These are phyloP conservation scores for Gossypium arboreum DNA, from an alignment of 345 rosid species.

Conservation along the genomic window DNA sequence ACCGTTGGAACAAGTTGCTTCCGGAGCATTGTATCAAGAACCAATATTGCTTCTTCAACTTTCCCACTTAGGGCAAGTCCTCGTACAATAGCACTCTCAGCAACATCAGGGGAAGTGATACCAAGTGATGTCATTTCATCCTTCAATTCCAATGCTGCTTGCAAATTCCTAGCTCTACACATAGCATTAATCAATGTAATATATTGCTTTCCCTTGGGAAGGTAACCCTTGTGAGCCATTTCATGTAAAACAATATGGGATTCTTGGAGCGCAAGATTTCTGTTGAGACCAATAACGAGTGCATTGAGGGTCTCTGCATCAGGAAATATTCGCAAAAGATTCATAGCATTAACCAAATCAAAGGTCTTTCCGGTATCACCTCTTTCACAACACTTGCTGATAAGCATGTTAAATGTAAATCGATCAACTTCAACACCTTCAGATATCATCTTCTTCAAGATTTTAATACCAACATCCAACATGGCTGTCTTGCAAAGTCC, in stretches of 20 bases:
- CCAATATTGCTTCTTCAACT: slow-evolving; percentile 64
- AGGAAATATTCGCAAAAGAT: slow-evolving; percentile 38
- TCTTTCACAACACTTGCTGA: slow-evolving; percentile 46
- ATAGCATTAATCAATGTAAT: slow-evolving; percentile 54
- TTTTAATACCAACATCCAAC: slow-evolving; percentile 59
- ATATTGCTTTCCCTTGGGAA: slow-evolving; percentile 44
- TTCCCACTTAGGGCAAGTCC: slow-evolving; percentile 77
- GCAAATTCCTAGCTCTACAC: slow-evolving; percentile 59
- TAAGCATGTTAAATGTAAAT: slow-evolving; percentile 54
- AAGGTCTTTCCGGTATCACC: slow-evolving; percentile 40
- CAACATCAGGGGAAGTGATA: slow-evolving; percentile 46
- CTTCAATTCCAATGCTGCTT: slow-evolving; percentile 58
- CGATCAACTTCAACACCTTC: slow-evolving; percentile 47
- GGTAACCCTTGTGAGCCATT: slow-evolving; percentile 53
- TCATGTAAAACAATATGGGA: slow-evolving; percentile 50
- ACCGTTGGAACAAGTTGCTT: slow-evolving; percentile 56
- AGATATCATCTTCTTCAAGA: slow-evolving; percentile 51
- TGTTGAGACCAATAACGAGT: slow-evolving; percentile 45
- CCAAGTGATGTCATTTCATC: slow-evolving; percentile 59
- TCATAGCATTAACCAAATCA: slow-evolving; percentile 57
- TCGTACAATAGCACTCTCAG: slow-evolving; percentile 86
- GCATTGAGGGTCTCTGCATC: slow-evolving; percentile 38
- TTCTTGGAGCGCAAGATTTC: slow-evolving; percentile 45
- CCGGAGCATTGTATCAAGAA: slow-evolving; percentile 56
- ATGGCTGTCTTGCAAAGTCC: slow-evolving; percentile 58